Conservation (phyloP, 768 basidiomycete genomes). For the Phaffia tasmanica region DNA sequence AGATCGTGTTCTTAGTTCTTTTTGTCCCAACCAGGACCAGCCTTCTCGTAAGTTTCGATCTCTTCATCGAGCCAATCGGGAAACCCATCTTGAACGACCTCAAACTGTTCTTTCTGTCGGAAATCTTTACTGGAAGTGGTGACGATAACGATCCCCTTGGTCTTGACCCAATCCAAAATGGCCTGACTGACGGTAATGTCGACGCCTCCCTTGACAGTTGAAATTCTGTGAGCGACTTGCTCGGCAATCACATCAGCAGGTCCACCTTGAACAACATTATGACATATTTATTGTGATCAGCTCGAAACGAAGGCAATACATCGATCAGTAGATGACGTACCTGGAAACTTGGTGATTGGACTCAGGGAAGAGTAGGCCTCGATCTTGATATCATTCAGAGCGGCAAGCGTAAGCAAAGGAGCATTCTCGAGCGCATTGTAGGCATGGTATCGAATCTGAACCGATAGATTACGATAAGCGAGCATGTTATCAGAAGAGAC, state of each 20-base stretch:
- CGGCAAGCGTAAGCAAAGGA: constrained; percentile 3
- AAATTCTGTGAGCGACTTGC: constrained; percentile 5
- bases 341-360: constrained; percentile 16
- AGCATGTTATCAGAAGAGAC: no score
- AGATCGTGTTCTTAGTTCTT: no score
- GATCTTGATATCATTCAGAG: constrained; percentile 16
- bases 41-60: background rate
- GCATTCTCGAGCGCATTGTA: constrained; percentile 19
- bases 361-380: constrained; percentile 20
- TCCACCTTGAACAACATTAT: background rate
- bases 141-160: constrained; percentile 23
- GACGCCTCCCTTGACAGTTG: background rate
- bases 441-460: constrained; percentile 17
- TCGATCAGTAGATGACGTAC: background rate
- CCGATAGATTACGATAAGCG: no score
- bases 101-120: constrained; percentile 21
- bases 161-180: constrained; percentile 18
- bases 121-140: constrained; percentile 21
- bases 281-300: no score
- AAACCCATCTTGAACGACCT: constrained; percentile 12
- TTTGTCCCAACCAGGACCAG: no score
- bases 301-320: no score
- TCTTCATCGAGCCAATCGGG: constrained; percentile 11
- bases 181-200: constrained; percentile 20
- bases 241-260: constrained; percentile 17